A percentile compares a stretch with the other conserved stretches of the same genome.
These are phyloP conservation scores for Phaseolus coccineus DNA, from an alignment of 331 rosid species.

Conservation along the genomic window DNA sequence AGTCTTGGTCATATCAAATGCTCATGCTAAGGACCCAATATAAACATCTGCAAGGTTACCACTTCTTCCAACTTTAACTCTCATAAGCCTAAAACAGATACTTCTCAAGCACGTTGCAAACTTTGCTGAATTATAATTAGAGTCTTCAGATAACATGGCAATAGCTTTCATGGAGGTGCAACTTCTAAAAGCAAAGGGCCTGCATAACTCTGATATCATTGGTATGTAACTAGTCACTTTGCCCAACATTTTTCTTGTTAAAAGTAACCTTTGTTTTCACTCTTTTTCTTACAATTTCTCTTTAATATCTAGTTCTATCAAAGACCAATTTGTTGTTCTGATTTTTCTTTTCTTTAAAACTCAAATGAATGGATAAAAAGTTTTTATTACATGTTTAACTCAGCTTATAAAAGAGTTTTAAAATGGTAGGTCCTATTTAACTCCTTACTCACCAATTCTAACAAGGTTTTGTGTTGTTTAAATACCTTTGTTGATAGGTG, in stretches of 20 bases:
- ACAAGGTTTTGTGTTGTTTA: background rate
- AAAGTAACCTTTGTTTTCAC: background rate
- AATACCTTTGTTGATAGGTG: conserved; percentile 44
- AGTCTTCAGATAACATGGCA: conserved; percentile 55
- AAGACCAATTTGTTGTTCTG: background rate
- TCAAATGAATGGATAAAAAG: background rate
- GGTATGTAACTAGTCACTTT: conserved; percentile 49
- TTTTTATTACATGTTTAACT: background rate
- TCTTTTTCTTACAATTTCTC: background rate
- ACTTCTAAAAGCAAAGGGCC: conserved; percentile 69
- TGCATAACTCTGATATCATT: conserved; percentile 59
- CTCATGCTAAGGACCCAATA: background rate
- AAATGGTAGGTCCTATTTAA: no score
- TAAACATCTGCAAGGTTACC: background rate
- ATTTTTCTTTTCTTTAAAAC: background rate
- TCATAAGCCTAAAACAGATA: background rate
- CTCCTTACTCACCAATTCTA: no score
- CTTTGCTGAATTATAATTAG: background rate
- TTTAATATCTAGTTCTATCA: background rate
- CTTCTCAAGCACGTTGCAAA: conserved; percentile 17
- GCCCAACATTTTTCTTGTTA: no score
- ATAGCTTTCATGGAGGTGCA: conserved; percentile 72
- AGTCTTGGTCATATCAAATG: background rate
- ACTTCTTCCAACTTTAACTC: background rate
- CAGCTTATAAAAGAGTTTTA: background rate